A percentile compares a stretch with the other conserved stretches of the same genome.
These are phyloP conservation scores for Sclerotinia trifoliorum DNA, from an alignment of 2,329 filamentous ascomycete species.

Conservation along the genomic window DNA sequence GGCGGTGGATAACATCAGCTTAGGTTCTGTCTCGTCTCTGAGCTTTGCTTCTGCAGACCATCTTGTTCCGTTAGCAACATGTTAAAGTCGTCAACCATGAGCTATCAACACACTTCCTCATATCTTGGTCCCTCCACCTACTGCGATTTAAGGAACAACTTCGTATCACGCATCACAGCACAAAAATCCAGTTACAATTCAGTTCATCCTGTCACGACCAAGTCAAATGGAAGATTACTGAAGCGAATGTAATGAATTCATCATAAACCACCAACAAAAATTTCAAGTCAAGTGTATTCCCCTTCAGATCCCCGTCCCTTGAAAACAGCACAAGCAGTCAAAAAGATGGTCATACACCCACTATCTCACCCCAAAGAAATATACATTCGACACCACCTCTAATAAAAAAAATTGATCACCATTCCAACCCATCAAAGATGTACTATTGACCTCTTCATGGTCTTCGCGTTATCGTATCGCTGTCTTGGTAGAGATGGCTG, in stretches of 20 bases:
- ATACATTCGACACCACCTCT: background rate
- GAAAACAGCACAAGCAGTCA: background rate
- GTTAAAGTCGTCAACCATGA: background rate
- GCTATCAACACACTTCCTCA: background rate
- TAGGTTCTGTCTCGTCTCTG: no score
- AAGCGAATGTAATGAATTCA: slow-evolving; percentile 1
- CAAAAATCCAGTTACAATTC: background rate
- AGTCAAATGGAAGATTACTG: background rate
- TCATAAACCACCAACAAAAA: background rate
- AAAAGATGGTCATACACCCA: background rate
- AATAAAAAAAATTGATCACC: background rate
- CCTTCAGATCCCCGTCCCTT: background rate
- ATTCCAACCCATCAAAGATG: slow-evolving; percentile 4
- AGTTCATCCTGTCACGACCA: background rate
- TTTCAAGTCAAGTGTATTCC: background rate
- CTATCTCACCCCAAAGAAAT: background rate
- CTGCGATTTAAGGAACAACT: background rate
- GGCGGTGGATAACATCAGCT: background rate
- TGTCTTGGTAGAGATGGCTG: slow-evolving; percentile 18
- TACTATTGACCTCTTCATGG: background rate
- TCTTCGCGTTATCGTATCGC: background rate
- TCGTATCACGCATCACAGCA: background rate
- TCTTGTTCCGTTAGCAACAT: background rate
- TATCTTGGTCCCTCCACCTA: background rate
- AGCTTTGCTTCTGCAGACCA: background rate